These are phyloP conservation scores for Biscogniauxia mediterranea DNA, from an alignment of 2,329 filamentous ascomycete genomes.

Conservation along the genomic window DNA sequence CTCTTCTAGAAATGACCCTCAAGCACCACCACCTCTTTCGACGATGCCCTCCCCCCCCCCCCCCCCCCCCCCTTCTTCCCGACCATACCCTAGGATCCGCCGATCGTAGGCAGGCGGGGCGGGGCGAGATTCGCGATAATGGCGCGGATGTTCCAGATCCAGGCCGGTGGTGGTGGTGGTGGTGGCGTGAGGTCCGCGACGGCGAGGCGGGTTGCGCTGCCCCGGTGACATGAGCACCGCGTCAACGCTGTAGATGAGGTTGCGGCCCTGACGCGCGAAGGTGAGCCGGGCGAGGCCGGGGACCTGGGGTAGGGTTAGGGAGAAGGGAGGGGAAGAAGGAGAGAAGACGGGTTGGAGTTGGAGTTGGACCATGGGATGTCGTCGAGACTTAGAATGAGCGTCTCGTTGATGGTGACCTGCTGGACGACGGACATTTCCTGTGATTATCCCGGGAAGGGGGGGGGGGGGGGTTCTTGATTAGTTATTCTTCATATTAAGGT, in stretches of 20 bases:
- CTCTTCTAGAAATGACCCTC: background rate
- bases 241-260: conserved; percentile 32
- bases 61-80: conserved; percentile 5
- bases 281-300: conserved; percentile 40
- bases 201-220: conserved; percentile 36
- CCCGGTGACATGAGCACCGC: conserved; percentile 30
- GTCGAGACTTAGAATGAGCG: conserved; percentile 35
- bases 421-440: conserved; percentile 41
- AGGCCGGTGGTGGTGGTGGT: conserved; percentile 31
- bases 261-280: conserved; percentile 42
- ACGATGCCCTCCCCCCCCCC: conserved; percentile 5
- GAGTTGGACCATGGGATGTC: background rate
- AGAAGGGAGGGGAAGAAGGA: background rate
- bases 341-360: background rate
- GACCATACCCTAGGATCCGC: conserved; percentile 16
- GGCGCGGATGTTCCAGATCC: conserved; percentile 38
- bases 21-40: no score
- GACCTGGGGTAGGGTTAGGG: conserved; percentile 19
- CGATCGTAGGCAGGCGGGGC: conserved; percentile 16
- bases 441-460: no score
- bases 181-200: conserved; percentile 32
- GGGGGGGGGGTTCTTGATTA: no score
- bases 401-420: conserved; percentile 46
- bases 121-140: conserved; percentile 20
- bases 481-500: no score